Conservation (phyloP, 257 asterid species). For the Solanum boliviense region DNA sequence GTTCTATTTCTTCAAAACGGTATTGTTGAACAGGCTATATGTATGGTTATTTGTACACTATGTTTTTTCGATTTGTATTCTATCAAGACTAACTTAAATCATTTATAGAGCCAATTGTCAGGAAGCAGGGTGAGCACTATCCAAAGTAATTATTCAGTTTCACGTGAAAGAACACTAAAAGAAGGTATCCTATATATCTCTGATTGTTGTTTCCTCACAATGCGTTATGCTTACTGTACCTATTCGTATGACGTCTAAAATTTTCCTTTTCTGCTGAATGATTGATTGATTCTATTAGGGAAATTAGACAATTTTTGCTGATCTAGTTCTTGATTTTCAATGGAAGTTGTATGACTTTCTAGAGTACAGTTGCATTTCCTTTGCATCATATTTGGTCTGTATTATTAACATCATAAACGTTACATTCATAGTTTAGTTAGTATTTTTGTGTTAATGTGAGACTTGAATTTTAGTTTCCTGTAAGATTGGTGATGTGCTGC, state of each 20-base stretch:
- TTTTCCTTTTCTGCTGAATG: not conserved
- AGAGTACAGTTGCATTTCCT: not conserved
- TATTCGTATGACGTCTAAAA: not conserved
- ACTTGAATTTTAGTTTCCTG: not conserved
- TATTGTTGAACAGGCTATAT: not conserved
- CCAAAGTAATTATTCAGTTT: conserved; percentile 29
- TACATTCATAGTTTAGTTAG: not conserved
- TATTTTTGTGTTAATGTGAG: not conserved
- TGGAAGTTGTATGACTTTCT: not conserved
- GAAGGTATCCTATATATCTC: conserved; percentile 30
- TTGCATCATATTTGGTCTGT: not conserved
- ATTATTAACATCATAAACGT: not conserved
- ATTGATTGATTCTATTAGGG: not conserved
- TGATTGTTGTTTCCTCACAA: not conserved
- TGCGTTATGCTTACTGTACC: not conserved
- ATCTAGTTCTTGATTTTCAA: not conserved
- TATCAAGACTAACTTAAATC: conserved; percentile 11
- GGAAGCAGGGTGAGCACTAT: conserved; percentile 47
- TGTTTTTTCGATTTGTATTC: not conserved
- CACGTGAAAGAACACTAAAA: conserved; percentile 40
- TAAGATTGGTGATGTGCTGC: not conserved
- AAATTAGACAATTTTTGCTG: not conserved
- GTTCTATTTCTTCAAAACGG: not conserved
- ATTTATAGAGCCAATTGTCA: conserved; percentile 44
- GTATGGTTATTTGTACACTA: not conserved